A percentile compares a stretch with the other conserved stretches of the same genome.
These are phyloP conservation scores for Waltiozyma sp. DNA, from an alignment of 1,139 yeast genomes.

Conservation along the genomic window DNA sequence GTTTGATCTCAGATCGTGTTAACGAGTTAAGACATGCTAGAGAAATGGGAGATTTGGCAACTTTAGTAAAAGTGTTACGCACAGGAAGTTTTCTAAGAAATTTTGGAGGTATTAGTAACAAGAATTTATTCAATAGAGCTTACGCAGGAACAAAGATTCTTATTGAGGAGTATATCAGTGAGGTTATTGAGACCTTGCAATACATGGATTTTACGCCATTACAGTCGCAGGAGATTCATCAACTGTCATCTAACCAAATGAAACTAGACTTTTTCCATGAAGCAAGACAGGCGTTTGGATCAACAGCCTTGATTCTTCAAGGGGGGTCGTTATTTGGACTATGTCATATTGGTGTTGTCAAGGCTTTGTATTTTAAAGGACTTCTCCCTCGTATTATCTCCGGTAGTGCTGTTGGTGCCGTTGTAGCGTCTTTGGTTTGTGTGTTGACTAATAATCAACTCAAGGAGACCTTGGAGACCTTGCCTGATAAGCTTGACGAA, in stretches of 20 bases:
- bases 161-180: slow-evolving; percentile 78
- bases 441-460: slow-evolving; percentile 44
- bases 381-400: slow-evolving; percentile 76
- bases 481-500: slow-evolving; percentile 22
- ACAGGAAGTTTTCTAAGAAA: slow-evolving; percentile 75
- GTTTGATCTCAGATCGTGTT: slow-evolving; percentile 65
- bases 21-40: slow-evolving; percentile 55
- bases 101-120: slow-evolving; percentile 84
- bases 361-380: slow-evolving; percentile 62
- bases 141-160: slow-evolving; percentile 80
- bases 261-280: slow-evolving; percentile 83
- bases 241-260: slow-evolving; percentile 26
- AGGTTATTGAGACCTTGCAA: slow-evolving; percentile 61
- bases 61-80: slow-evolving; percentile 58
- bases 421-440: slow-evolving; percentile 80
- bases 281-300: slow-evolving; percentile 81
- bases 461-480: slow-evolving; percentile 19
- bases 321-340: slow-evolving; percentile 93
- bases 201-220: slow-evolving; percentile 25
- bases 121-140: slow-evolving; percentile 67
- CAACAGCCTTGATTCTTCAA: slow-evolving; percentile 80
- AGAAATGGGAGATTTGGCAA: slow-evolving; percentile 41
- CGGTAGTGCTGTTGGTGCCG: slow-evolving; percentile 94
- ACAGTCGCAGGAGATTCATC: slow-evolving; percentile 5
- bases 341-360: slow-evolving; percentile 87